Base-by-base conservation (phyloP, 2,329 filamentous ascomycete species). In the Colletotrichum trifolii region DNA sequence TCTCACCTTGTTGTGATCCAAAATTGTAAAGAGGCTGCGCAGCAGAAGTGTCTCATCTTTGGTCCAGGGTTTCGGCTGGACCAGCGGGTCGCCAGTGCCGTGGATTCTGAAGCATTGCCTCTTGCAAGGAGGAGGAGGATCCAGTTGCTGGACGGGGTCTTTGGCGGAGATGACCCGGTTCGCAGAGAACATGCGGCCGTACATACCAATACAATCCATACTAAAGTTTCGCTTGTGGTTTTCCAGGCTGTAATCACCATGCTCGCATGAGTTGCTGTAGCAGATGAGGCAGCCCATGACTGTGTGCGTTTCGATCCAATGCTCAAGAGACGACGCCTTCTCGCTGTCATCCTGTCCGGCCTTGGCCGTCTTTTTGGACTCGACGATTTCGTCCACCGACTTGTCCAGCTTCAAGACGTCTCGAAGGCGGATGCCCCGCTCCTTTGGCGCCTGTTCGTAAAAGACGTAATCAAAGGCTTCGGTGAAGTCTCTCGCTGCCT, bases 241-340 rank as follows among this genome's bases (percentile, higher is more conserved):
- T 50, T 83, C 82, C 7, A 75, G 73, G 59, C 86, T 83, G 55
- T 87, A 87, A 58, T 87, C 85, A 49, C 86, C 86, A 67, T 89
- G 86, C 70, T 88, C 86, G 64, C 86, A 89, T 11, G 85, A 87
- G 71, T 88, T 83, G 54, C 84, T 84, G 70, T 82, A 85, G 73
- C 86, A 89, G 55, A 87, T 82, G n/a, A 87, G 74, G 69, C 86
- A 89, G 11, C 83, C 84, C 13, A 88, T 78, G 9, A 85, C 79
- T 38, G 81, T 81, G 70, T 87, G 87, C 1, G 84, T 87, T 53
- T 83, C 83, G 33, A 88, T 71, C 40, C 81, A 71, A 49, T 75
- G 72, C 43, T 72, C 71, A 12, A 69, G 54, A 42, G 60, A 56
- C 35, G 63, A 55, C 2, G 75, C 77, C 39, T 79, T 76, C 43